Base-by-base conservation (phyloP, 208 protist species). In the Porcisia hertigi region DNA sequence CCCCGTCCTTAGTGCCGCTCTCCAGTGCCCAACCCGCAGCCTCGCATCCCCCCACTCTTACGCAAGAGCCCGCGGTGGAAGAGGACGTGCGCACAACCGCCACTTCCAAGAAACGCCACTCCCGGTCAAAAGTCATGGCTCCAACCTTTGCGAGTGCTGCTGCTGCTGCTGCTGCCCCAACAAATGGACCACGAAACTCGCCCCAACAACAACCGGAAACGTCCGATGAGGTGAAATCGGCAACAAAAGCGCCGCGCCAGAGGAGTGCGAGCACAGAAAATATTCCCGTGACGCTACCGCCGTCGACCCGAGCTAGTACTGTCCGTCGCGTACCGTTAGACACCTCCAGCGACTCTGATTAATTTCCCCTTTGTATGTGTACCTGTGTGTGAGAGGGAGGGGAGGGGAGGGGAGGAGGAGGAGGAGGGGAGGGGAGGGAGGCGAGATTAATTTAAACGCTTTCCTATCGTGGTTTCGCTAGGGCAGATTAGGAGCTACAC, bases 301-400 rank as follows among this genome's bases (percentile, higher is more conserved):
- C 76, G 43, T 83, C 81, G 18, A 55, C 60, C 0, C 76, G 73
- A 4, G 34, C 71, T 2, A 79, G 74, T 41, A 43, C 63, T 3
- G 34, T 78, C 34, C 85, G 80, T 12, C 78, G 82, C n/a, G 73
- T 69, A 5, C 80, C 83, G 1, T 53, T 85, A n/a, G 86, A 87
- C 62, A 55, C 80, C n/a, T 89, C 86, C 7, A 89, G 82, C 41
- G 76, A 84, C 63, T 87, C 79, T 7, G 86, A 89, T 54, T 75
- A 65, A 43, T n/a, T 39, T 23, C 16, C 36, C 11, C 36, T 34
- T 52, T 52, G 8, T 52, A 5, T 12, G 47, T 52, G 47, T 52
- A 12, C 11, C 8, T 12, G 11, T 52, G 47, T 5, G 47, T 12
- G 5, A 52, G 11, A 12, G 16, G 25, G 16, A 11, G 55, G 25